phyloP scores from a whole-genome alignment of 805 yeast genomes.

The Yarrowia osloensis region DNA sequence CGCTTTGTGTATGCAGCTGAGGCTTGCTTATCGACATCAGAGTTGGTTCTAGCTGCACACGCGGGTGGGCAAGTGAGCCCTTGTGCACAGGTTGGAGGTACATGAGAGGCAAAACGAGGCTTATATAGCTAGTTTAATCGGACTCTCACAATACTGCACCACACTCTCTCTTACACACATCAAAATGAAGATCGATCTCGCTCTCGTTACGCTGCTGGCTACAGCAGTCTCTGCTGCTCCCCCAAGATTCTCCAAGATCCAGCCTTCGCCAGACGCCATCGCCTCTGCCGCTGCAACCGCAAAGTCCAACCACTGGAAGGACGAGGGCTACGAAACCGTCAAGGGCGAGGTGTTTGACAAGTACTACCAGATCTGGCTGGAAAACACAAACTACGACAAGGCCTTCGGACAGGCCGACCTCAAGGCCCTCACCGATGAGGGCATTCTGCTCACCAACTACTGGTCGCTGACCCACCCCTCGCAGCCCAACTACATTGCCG shows the following conservation, averaged over 20 bases:
- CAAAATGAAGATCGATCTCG: conserved; percentile 1
- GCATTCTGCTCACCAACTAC: conserved; percentile 53
- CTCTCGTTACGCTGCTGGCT: conserved; percentile 4
- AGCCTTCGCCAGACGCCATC: conserved; percentile 42
- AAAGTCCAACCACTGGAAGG: conserved; percentile 38
- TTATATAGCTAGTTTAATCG: background rate
- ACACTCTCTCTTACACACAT: no score
- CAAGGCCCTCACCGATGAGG: conserved; percentile 48
- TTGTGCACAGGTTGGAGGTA: background rate
- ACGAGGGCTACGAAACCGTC: conserved; percentile 43
- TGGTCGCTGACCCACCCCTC: conserved; percentile 57
- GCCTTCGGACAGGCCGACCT: conserved; percentile 51
- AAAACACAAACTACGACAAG: conserved; percentile 54
- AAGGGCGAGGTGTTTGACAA: conserved; percentile 48
- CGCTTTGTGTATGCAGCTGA: background rate
- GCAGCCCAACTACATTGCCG: conserved; percentile 55
- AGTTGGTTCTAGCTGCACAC: background rate
- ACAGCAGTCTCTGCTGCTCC: background rate
- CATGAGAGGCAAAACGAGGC: background rate
- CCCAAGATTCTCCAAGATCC: conserved; percentile 12
- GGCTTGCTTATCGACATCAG: background rate
- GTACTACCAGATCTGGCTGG: conserved; percentile 51
- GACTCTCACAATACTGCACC: background rate
- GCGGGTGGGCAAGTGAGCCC: conserved; percentile 17
- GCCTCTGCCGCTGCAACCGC: conserved; percentile 43